Evolutionary conservation across 345 rosid genomes (phyloP).

Genomic region (Trapa bicornis): DNA sequence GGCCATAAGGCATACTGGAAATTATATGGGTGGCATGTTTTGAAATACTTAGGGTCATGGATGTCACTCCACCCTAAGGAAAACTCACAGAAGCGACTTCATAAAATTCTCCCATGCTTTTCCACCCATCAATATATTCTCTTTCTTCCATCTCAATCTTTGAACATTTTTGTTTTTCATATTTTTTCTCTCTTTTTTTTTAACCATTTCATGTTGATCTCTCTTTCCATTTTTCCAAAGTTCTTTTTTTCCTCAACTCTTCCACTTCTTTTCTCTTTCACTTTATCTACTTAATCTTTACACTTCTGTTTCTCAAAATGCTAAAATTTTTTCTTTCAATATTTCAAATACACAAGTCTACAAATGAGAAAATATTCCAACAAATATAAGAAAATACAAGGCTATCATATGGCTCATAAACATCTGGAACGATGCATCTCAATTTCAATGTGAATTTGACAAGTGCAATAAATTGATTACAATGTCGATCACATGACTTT

Average conservation of each 20-base stretch:
- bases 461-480: constrained; percentile 78
- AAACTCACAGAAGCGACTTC: neutral
- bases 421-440: constrained; percentile 32
- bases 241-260: constrained; percentile 1
- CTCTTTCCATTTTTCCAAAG: constrained; percentile 5
- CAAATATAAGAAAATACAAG: constrained; percentile 19
- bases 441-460: constrained; percentile 43
- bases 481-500: constrained; percentile 33
- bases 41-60: too few relatives aligned
- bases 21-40: too few relatives aligned
- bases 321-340: constrained; percentile 4
- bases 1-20: too few relatives aligned
- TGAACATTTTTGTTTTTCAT: neutral
- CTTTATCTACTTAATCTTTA: too few relatives aligned
- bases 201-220: constrained; percentile 4
- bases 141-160: constrained; percentile 1
- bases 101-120: constrained; percentile 8
- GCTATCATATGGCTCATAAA: constrained; percentile 19
- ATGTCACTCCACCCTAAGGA: too few relatives aligned
- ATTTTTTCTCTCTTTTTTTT: constrained; percentile 4
- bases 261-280: constrained; percentile 10
- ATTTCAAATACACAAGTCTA: constrained; percentile 9
- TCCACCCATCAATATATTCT: constrained; percentile 3
- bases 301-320: too few relatives aligned
- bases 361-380: constrained; percentile 19